Conservation (phyloP, 139 green algal genomes). For the Asterochloris erici region DNA sequence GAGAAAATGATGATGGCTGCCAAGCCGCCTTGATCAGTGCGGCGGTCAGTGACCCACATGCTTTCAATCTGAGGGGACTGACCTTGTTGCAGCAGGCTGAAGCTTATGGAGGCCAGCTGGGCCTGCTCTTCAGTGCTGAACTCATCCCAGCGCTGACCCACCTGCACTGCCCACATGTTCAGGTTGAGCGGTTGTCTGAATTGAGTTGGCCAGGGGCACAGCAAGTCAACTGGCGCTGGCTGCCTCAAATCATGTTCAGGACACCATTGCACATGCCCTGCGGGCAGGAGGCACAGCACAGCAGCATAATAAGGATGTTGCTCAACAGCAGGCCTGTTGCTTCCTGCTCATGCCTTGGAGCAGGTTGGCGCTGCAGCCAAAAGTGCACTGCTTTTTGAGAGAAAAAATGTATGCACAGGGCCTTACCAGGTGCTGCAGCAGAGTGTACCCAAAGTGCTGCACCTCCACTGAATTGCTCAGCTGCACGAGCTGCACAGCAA, state of each 20-base stretch:
- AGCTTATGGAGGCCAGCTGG: constrained; percentile 32
- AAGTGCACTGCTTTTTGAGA: background rate
- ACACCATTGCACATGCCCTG: background rate
- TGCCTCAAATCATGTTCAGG: background rate
- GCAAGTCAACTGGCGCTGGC: background rate
- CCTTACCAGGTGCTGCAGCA: constrained; percentile 50
- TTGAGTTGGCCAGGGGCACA: background rate
- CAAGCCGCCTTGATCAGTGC: background rate
- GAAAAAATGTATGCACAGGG: background rate
- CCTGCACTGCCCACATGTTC: constrained; percentile 14
- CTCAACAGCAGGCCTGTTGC: background rate
- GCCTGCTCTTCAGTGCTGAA: constrained; percentile 37
- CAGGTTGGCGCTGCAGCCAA: background rate
- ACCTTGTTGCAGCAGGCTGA: constrained; percentile 38
- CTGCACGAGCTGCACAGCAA: constrained; percentile 32
- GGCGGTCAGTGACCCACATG: background rate
- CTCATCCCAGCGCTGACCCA: constrained; percentile 42
- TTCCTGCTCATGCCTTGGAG: background rate
- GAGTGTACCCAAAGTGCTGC: constrained; percentile 44
- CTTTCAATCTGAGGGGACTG: background rate
- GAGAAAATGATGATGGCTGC: background rate
- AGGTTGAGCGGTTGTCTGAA: no score
- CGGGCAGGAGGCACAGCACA: background rate
- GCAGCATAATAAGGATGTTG: no score
- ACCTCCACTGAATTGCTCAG: constrained; percentile 30